These are phyloP conservation scores for Candida albicans DNA, from an alignment of 1,139 yeast species.

Conservation along the genomic window DNA sequence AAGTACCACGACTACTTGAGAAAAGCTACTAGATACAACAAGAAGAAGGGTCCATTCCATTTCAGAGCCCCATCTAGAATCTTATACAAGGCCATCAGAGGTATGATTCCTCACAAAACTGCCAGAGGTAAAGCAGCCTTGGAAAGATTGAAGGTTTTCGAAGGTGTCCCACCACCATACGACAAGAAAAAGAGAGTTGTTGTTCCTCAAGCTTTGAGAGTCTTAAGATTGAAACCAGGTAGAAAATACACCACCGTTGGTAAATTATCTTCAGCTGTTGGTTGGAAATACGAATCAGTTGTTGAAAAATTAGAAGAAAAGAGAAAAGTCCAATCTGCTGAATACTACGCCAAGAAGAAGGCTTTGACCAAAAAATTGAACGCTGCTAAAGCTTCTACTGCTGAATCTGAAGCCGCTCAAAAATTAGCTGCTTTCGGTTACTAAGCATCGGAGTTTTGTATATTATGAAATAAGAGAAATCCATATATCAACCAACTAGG, in stretches of 20 bases:
- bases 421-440: conserved; percentile 80
- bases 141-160: conserved; percentile 98
- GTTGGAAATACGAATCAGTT: conserved; percentile 99
- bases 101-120: conserved; percentile 99
- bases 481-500: background rate
- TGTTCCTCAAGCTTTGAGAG: conserved; percentile 99
- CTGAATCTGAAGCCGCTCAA: conserved; percentile 71
- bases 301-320: conserved; percentile 98
- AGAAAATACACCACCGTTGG: conserved; percentile 99
- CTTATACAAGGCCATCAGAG: conserved; percentile 99
- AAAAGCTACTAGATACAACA: conserved; percentile 98
- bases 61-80: conserved; percentile 99
- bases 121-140: conserved; percentile 99
- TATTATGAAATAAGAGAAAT: conserved; percentile 2
- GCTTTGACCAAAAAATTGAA: conserved; percentile 91
- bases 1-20: conserved; percentile 99
- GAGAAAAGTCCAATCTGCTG: conserved; percentile 99
- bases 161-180: conserved; percentile 99
- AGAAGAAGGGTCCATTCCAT: conserved; percentile 99
- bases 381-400: conserved; percentile 80
- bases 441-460: conserved; percentile 35
- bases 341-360: conserved; percentile 97
- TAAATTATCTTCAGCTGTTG: conserved; percentile 94
- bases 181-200: conserved; percentile 99
- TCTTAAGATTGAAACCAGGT: conserved; percentile 98